Evolutionary conservation across 1,139 yeast species (phyloP).

Genomic region (Zygoascus sp.): DNA sequence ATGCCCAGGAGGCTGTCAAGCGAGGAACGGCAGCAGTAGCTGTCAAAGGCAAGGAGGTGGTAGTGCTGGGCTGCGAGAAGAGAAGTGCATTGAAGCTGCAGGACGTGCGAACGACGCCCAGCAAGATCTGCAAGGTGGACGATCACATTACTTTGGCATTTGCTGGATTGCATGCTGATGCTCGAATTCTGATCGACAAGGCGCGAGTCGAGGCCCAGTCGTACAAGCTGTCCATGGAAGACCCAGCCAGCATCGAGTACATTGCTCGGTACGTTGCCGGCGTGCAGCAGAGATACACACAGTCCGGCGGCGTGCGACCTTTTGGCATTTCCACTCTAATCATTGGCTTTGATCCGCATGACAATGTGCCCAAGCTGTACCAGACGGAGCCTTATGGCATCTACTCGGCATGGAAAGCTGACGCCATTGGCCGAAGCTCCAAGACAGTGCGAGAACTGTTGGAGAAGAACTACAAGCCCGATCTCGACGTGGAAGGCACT

Average conservation of each 20-base stretch:
- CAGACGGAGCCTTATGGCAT: conserved; percentile 98
- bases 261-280: conserved; percentile 94
- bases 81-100: conserved; percentile 92
- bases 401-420: conserved; percentile 98
- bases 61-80: conserved; percentile 94
- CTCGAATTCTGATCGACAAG: conserved; percentile 87
- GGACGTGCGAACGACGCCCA: conserved; percentile 94
- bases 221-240: conserved; percentile 90
- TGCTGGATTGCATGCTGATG: conserved; percentile 98
- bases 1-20: conserved; percentile 96
- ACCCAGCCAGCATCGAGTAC: conserved; percentile 88
- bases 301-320: conserved; percentile 95
- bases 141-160: conserved; percentile 88
- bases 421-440: conserved; percentile 92
- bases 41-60: conserved; percentile 82
- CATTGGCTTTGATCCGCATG: conserved; percentile 92
- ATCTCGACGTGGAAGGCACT: conserved; percentile 66
- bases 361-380: conserved; percentile 72
- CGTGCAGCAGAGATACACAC: conserved; percentile 96
- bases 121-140: conserved; percentile 88
- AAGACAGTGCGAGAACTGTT: conserved; percentile 94
- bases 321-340: conserved; percentile 92
- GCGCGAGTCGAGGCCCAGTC: conserved; percentile 97
- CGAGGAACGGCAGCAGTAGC: conserved; percentile 99
- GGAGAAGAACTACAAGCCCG: conserved; percentile 84